Evolutionary conservation across 164 flowering plant genomes (phyloP).

Genomic region (Liquidambar formosana): DNA sequence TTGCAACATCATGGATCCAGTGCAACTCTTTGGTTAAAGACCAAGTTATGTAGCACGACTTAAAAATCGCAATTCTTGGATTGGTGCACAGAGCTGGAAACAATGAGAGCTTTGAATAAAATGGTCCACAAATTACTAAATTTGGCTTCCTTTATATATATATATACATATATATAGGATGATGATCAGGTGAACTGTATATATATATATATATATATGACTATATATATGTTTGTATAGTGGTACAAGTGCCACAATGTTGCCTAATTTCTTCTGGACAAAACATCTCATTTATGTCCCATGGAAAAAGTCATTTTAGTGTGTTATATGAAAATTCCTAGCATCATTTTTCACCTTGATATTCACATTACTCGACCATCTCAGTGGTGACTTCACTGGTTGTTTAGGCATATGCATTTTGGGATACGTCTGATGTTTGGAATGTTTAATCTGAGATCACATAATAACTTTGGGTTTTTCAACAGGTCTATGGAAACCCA

Average conservation of each 20-base stretch:
- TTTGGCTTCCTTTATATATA: too few species aligned
- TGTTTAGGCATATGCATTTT: neutral
- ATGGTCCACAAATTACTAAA: neutral
- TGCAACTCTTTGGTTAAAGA: neutral
- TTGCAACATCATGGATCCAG: neutral
- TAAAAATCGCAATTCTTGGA: neutral
- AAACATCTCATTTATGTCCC: neutral
- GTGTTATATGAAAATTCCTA: neutral
- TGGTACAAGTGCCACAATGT: neutral
- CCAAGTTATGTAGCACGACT: neutral
- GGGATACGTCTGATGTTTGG: neutral
- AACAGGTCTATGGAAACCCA: constrained; percentile 32
- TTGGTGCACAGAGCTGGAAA: neutral
- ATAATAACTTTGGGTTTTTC: constrained; percentile 9
- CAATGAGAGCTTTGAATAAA: neutral
- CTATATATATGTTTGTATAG: too few species aligned
- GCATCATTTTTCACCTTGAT: neutral
- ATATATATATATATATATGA: too few species aligned
- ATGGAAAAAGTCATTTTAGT: neutral
- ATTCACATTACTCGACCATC: neutral
- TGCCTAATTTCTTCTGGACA: neutral
- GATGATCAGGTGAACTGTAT: too few species aligned
- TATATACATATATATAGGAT: too few species aligned
- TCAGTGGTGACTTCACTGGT: neutral
- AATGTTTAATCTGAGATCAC: neutral